Evolutionary conservation across 2,329 filamentous ascomycete genomes (phyloP), one percentile per base, ranked within the genome.

Genomic region (Fusarium brachygibbosum): DNA sequence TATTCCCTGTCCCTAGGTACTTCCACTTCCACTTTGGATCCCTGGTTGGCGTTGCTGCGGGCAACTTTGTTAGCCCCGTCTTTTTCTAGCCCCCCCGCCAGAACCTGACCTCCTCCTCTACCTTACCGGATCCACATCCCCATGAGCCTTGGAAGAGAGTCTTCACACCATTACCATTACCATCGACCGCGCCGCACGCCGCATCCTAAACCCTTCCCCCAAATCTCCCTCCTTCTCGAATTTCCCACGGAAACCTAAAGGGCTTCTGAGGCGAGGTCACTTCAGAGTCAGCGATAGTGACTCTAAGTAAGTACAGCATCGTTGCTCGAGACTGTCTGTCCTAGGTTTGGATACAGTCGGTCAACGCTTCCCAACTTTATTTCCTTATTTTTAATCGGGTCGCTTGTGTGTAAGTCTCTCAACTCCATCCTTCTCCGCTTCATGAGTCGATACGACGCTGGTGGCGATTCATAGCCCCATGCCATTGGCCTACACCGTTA

Each of bases 381-480:
- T 58, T 62, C 25, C 19, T 37, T 58, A 52, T 37, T 45, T 54
- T 63, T 69, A 57, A 57, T 58, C 58, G 54, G 59, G 61, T 64
- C 63, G 54, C 55, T 69, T 67, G 68, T 71, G 58, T 71, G 69
- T 71, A 69, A 71, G 69, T 71, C 62, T 44, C 38, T 48, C 45
- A 44, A 56, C 35, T 53, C 37, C 35, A 35, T 37, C 46, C 34
- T 62, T 63, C 51, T 50, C 49, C 51, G 63, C 45, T 60, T 45
- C 59, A 65, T 58, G 66, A 69, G 61, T 66, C 55, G 66, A 66
- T 50, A 68, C 53, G 42, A 44, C 55, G 45, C 69, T 74, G 74
- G 71, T 74, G 74, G 70, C 75, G 77, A 79, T 78, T 74, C 79
- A 76, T 76, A 55, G 52, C 41, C 60, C 61, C 49, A 61, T 63